A percentile compares a stretch with the other conserved stretches of the same genome.
These are phyloP conservation scores for Yarrowia sp. DNA, from an alignment of 805 yeast species.

Conservation along the genomic window DNA sequence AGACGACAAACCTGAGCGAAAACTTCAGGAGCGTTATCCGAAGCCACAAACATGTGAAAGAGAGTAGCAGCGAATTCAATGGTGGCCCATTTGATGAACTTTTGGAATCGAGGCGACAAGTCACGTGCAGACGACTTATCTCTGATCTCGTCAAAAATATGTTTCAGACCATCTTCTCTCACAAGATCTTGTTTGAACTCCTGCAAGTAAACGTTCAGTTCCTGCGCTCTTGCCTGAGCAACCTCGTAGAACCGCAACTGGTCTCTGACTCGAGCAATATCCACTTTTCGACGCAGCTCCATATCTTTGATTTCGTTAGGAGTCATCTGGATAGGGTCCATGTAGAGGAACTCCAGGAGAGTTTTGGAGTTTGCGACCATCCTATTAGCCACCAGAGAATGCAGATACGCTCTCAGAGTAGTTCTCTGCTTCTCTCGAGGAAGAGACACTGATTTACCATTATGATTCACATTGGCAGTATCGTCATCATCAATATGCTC, in stretches of 20 bases:
- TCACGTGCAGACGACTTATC: constrained; percentile 50
- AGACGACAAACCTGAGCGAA: constrained; percentile 67
- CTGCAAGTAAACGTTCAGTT: constrained; percentile 56
- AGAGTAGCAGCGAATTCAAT: constrained; percentile 81
- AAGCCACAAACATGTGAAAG: constrained; percentile 75
- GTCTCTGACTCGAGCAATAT: constrained; percentile 55
- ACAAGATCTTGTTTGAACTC: constrained; percentile 57
- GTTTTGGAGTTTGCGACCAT: constrained; percentile 54
- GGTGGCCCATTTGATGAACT: constrained; percentile 78
- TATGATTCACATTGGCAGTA: constrained; percentile 25
- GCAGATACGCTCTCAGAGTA: constrained; percentile 71
- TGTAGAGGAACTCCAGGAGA: constrained; percentile 54
- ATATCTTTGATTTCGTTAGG: constrained; percentile 55
- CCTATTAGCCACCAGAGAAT: constrained; percentile 50
- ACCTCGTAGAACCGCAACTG: constrained; percentile 73
- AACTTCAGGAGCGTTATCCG: constrained; percentile 75
- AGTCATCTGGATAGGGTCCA: constrained; percentile 44
- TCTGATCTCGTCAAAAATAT: constrained; percentile 66
- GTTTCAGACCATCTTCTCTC: constrained; percentile 53
- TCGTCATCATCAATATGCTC: constrained; percentile 31
- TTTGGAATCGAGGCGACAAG: constrained; percentile 62
- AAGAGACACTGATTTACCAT: constrained; percentile 37
- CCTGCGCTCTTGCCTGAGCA: constrained; percentile 55
- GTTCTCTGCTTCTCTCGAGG: constrained; percentile 76
- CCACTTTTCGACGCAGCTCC: constrained; percentile 57